Evolutionary conservation across 2,329 filamentous ascomycete genomes (phyloP).

Genomic region (Penicillium nordicum): DNA sequence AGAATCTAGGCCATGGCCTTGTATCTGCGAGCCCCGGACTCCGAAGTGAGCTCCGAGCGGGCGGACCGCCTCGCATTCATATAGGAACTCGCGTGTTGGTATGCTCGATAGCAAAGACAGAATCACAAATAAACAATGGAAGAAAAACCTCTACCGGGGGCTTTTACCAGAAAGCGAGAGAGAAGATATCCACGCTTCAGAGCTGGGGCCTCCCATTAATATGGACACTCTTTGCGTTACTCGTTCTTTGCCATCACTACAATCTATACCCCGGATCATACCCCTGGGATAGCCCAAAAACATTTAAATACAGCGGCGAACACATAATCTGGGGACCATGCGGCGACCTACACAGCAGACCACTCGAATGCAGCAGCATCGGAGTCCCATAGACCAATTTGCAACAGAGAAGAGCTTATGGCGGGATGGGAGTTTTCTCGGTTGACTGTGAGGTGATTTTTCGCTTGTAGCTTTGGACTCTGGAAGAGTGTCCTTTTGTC

Average conservation of each 20-base stretch:
- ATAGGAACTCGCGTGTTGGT: background rate
- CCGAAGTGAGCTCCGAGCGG: background rate
- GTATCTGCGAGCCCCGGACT: background rate
- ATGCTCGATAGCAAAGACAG: background rate
- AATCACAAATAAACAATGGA: background rate
- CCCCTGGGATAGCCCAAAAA: too few species aligned
- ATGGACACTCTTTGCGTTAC: background rate
- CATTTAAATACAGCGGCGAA: constrained; percentile 23
- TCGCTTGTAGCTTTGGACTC: background rate
- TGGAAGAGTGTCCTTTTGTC: background rate
- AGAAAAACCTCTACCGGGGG: background rate
- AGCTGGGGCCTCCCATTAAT: background rate
- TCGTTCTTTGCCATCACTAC: background rate
- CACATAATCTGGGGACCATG: constrained; percentile 41
- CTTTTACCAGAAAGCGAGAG: background rate
- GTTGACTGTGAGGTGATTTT: background rate
- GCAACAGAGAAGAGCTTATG: constrained; percentile 19
- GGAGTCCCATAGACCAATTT: constrained; percentile 51
- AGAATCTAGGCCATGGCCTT: background rate
- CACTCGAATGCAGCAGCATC: constrained; percentile 46
- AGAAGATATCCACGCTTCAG: background rate
- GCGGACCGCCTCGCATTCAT: background rate
- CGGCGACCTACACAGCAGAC: constrained; percentile 36
- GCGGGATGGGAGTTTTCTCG: constrained; percentile 1
- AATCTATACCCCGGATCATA: background rate